phyloP scores from a whole-genome alignment of 1,284 basidiomycete genomes.

The Tilletiopsis washingtonensis region DNA sequence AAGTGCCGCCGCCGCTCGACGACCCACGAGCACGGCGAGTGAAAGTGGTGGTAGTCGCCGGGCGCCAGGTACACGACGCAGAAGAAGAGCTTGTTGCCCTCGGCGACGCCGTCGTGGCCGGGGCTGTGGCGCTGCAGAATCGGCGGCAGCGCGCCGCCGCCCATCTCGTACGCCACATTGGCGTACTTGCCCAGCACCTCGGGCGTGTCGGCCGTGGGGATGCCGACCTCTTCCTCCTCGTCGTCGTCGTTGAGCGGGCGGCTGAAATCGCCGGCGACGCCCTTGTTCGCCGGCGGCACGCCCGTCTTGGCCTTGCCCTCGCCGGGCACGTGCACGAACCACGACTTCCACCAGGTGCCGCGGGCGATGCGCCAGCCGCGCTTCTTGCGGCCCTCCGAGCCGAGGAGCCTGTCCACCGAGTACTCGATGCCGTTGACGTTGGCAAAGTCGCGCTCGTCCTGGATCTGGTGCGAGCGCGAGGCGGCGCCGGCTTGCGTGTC shows the following conservation, averaged over 20 bases:
- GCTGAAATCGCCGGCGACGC: too few relatives aligned
- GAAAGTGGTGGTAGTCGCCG: constrained; percentile 97
- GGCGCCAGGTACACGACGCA: constrained; percentile 94
- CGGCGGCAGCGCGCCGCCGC: constrained; percentile 35
- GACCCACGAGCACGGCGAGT: constrained; percentile 91
- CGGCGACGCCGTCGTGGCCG: constrained; percentile 22
- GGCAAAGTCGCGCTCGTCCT: constrained; percentile 79
- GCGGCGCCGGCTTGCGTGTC: constrained; percentile 11
- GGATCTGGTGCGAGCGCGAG: constrained; percentile 47
- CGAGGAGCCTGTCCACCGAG: constrained; percentile 67
- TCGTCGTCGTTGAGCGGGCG: background rate
- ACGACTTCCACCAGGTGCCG: constrained; percentile 6
- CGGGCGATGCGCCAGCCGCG: constrained; percentile 1
- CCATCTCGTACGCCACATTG: constrained; percentile 45
- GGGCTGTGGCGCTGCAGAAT: constrained; percentile 34
- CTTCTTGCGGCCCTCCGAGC: constrained; percentile 17
- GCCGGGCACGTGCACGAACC: constrained; percentile 8
- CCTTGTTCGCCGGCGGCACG: background rate
- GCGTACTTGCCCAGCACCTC: constrained; percentile 43
- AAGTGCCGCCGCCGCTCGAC: constrained; percentile 94
- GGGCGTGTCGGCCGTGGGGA: constrained; percentile 41
- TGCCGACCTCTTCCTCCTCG: constrained; percentile 27
- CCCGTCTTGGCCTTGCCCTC: constrained; percentile 6
- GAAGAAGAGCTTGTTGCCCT: constrained; percentile 80
- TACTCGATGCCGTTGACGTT: constrained; percentile 96